Evolutionary conservation across 768 basidiomycete species (phyloP).

Genomic region (Rhodotorula graminis): DNA sequence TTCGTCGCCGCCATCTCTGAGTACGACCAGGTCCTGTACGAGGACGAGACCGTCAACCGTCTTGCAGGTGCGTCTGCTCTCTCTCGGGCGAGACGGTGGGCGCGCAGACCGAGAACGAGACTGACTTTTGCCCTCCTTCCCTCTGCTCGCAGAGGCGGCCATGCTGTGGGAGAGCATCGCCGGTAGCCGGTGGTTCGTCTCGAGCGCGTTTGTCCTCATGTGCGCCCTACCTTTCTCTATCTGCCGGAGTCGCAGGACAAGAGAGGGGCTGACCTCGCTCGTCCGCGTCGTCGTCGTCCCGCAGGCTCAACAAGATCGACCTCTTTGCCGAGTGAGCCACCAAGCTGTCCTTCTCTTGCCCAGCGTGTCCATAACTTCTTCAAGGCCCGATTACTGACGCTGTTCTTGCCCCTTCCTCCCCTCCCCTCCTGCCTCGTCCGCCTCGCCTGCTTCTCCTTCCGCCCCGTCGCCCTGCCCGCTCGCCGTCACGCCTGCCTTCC

Average conservation of each 20-base stretch:
- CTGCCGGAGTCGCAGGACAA: too few species aligned
- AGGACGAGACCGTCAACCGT: slow-evolving; percentile 57
- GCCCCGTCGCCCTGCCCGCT: too few species aligned
- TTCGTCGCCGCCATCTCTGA: slow-evolving; percentile 90
- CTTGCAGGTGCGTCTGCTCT: slow-evolving; percentile 52
- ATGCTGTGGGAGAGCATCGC: slow-evolving; percentile 62
- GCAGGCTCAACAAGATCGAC: slow-evolving; percentile 57
- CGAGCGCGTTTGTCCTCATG: slow-evolving; percentile 71
- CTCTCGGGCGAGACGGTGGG: too few species aligned
- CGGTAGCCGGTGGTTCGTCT: slow-evolving; percentile 69
- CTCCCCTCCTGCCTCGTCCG: too few species aligned
- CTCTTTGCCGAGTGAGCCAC: slow-evolving; percentile 64
- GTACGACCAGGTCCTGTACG: slow-evolving; percentile 84
- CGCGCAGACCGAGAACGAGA: too few species aligned
- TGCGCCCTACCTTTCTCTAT: too few species aligned
- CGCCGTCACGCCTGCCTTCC: background rate
- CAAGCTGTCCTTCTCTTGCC: too few species aligned
- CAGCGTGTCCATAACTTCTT: too few species aligned
- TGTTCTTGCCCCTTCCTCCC: too few species aligned
- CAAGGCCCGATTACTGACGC: too few species aligned
- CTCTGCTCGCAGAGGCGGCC: slow-evolving; percentile 73
- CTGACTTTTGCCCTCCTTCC: too few species aligned
- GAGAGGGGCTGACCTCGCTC: background rate
- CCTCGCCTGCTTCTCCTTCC: too few species aligned
- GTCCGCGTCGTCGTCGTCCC: background rate